phyloP scores from a whole-genome alignment of 805 yeast genomes.

The Ogataea saltuana region DNA sequence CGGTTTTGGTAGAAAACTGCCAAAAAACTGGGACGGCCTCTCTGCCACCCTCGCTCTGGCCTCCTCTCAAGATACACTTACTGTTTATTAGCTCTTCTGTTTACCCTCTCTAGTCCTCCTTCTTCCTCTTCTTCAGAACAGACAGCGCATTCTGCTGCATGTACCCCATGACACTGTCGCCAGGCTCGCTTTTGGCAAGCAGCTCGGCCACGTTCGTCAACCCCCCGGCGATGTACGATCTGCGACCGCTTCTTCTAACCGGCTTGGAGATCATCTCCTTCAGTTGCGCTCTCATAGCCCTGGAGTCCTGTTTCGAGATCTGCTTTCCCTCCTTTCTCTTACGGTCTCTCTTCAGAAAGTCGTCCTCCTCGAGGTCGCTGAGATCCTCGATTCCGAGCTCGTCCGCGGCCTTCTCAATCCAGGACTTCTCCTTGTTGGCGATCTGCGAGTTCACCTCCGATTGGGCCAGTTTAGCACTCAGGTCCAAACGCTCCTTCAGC shows the following conservation, averaged over 20 bases:
- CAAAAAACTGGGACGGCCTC: too few relatives aligned
- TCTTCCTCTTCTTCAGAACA: conserved; percentile 43
- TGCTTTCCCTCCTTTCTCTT: conserved; percentile 54
- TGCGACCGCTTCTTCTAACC: conserved; percentile 63
- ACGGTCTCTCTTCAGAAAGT: conserved; percentile 62
- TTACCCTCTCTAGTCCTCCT: too few relatives aligned
- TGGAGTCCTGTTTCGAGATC: conserved; percentile 50
- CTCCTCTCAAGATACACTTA: too few relatives aligned
- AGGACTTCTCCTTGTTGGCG: conserved; percentile 64
- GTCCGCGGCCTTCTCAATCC: conserved; percentile 90
- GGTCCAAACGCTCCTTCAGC: conserved; percentile 61
- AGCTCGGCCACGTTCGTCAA: conserved; percentile 74
- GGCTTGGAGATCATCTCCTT: conserved; percentile 51
- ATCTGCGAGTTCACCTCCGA: conserved; percentile 56
- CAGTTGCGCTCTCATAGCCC: conserved; percentile 51
- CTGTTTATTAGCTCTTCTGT: too few relatives aligned
- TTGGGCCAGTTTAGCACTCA: conserved; percentile 79
- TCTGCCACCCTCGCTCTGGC: too few relatives aligned
- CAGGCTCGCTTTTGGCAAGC: conserved; percentile 55
- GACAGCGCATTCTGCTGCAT: conserved; percentile 67
- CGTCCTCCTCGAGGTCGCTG: conserved; percentile 71
- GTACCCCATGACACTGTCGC: conserved; percentile 69
- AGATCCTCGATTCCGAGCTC: conserved; percentile 82
- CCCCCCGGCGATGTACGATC: conserved; percentile 80
- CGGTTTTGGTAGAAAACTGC: too few relatives aligned